phyloP scores from a whole-genome alignment of 2,329 filamentous ascomycete species.

The Aspergillus tanneri region DNA sequence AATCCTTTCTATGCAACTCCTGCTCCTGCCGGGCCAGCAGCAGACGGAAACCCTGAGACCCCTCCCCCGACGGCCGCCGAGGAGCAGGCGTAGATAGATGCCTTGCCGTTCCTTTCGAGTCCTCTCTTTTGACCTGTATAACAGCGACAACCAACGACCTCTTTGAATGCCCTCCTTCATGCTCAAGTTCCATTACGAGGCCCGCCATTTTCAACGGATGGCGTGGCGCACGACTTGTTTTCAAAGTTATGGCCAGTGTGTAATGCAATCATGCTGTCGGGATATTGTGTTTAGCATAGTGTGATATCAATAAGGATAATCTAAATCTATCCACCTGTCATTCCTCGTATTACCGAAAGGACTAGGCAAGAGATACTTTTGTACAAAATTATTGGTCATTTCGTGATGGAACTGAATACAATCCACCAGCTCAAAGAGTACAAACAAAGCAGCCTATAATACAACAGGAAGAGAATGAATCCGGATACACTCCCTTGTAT shows the following conservation, averaged over 20 bases:
- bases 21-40: slow-evolving; percentile 21
- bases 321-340: neutral
- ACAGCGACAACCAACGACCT: slow-evolving; percentile 12
- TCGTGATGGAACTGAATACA: neutral
- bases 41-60: slow-evolving; percentile 12
- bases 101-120: neutral
- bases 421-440: neutral
- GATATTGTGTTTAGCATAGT: slow-evolving; percentile 10
- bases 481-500: neutral
- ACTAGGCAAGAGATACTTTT: too few species aligned
- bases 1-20: slow-evolving; percentile 46
- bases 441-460: slow-evolving; percentile 13
- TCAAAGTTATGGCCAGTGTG: slow-evolving; percentile 10
- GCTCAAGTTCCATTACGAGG: neutral
- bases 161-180: slow-evolving; percentile 3
- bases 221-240: slow-evolving; percentile 15
- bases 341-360: too few species aligned
- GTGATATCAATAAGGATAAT: slow-evolving; percentile 7
- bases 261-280: slow-evolving; percentile 12
- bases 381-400: neutral
- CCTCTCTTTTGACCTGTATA: slow-evolving; percentile 16
- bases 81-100: slow-evolving; percentile 17
- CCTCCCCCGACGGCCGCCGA: slow-evolving; percentile 15
- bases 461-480: slow-evolving; percentile 11
- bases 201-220: slow-evolving; percentile 10